phyloP scores from a whole-genome alignment of 2,329 filamentous ascomycete species.

The Calonectria pseudoreteaudii region DNA sequence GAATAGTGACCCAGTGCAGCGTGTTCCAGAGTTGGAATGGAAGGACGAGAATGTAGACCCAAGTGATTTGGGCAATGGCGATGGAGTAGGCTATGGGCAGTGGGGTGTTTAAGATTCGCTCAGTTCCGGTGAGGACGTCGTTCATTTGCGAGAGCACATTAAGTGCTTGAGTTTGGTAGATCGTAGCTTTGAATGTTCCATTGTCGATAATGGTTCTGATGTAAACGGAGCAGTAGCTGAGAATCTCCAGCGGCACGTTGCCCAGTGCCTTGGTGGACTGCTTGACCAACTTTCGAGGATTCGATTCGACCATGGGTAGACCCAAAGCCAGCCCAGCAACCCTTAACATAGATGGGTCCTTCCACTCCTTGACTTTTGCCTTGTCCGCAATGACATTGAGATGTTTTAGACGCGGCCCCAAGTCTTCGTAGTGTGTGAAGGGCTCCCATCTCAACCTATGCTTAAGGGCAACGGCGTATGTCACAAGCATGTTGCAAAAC shows the following conservation, averaged over 20 bases:
- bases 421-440: conserved; percentile 79
- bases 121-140: conserved; percentile 77
- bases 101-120: conserved; percentile 85
- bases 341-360: conserved; percentile 64
- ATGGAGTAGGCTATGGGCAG: conserved; percentile 85
- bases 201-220: conserved; percentile 69
- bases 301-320: conserved; percentile 78
- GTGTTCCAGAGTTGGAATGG: conserved; percentile 79
- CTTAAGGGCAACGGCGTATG: conserved; percentile 81
- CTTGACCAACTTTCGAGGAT: conserved; percentile 82
- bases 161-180: conserved; percentile 69
- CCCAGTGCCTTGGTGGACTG: conserved; percentile 78
- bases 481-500: conserved; percentile 80
- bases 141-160: conserved; percentile 72
- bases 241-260: conserved; percentile 82
- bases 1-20: conserved; percentile 80
- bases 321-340: conserved; percentile 77
- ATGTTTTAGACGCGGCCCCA: conserved; percentile 75
- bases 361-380: conserved; percentile 50
- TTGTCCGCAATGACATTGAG: conserved; percentile 75
- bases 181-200: conserved; percentile 65
- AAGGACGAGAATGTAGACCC: conserved; percentile 82
- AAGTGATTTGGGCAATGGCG: conserved; percentile 87
- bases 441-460: conserved; percentile 86
- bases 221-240: conserved; percentile 77